Evolutionary conservation across 192 early-diverging fungal species (phyloP).

Genomic region (Entomortierella beljakovae): DNA sequence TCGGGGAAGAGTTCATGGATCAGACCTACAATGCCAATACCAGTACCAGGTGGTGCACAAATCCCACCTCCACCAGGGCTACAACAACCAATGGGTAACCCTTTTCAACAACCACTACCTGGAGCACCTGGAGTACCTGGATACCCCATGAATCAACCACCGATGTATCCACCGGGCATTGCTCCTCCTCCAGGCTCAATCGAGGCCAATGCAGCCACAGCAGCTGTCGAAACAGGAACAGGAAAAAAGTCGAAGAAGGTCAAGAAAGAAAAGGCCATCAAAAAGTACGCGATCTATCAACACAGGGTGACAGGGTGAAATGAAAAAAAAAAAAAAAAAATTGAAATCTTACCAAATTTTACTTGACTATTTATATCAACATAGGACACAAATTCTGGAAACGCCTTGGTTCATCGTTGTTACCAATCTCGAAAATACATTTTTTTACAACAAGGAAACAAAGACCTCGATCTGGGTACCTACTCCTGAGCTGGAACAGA

Average conservation of each 20-base stretch:
- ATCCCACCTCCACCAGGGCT: constrained; percentile 19
- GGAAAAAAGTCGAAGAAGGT: constrained; percentile 51
- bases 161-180: constrained; percentile 22
- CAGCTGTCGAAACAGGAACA: constrained; percentile 24
- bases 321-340: neutral
- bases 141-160: constrained; percentile 27
- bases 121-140: constrained; percentile 17
- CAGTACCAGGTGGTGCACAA: constrained; percentile 19
- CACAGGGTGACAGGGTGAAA: too few relatives aligned
- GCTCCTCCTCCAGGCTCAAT: constrained; percentile 1
- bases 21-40: constrained; percentile 47
- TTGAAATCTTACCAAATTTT: neutral
- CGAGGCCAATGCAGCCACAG: neutral
- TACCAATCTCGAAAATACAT: constrained; percentile 77
- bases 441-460: constrained; percentile 80
- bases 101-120: constrained; percentile 37
- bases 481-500: constrained; percentile 63
- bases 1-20: constrained; percentile 82
- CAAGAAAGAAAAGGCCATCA: constrained; percentile 57
- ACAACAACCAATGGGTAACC: constrained; percentile 18
- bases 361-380: neutral
- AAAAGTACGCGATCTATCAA: constrained; percentile 42
- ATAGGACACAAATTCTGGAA: constrained; percentile 68
- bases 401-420: constrained; percentile 80
- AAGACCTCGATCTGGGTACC: constrained; percentile 77